phyloP scores from a whole-genome alignment of 2,329 filamentous ascomycete genomes.

The Xylaria sp. region DNA sequence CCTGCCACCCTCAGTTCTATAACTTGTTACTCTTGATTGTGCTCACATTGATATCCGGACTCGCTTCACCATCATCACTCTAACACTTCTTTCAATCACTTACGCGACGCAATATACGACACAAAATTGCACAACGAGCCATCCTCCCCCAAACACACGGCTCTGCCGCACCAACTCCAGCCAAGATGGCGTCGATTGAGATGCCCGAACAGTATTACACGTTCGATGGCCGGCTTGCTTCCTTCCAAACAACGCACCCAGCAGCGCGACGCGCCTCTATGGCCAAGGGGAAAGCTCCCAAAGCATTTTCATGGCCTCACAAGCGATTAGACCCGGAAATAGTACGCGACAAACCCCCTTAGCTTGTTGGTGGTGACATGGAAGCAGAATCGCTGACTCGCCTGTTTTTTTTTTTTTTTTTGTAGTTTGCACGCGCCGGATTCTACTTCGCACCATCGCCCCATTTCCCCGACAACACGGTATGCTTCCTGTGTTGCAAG shows the following conservation, averaged over 20 bases:
- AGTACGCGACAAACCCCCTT: slow-evolving; percentile 56
- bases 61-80: not conserved
- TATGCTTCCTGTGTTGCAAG: slow-evolving; percentile 87
- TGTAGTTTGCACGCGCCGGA: slow-evolving; percentile 86
- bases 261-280: slow-evolving; percentile 77
- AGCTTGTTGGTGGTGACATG: not conserved
- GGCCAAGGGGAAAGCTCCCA: slow-evolving; percentile 67
- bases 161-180: slow-evolving; percentile 15
- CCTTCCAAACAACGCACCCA: slow-evolving; percentile 76
- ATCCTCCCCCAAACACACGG: not conserved
- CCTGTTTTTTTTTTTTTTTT: too few species aligned
- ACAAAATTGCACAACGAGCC: not conserved
- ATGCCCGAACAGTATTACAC: slow-evolving; percentile 66
- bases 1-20: not conserved
- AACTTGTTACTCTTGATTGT: slow-evolving; percentile 2
- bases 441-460: slow-evolving; percentile 87
- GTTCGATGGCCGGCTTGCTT: slow-evolving; percentile 80
- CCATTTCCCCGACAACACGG: slow-evolving; percentile 84
- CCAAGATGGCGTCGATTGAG: slow-evolving; percentile 50
- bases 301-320: slow-evolving; percentile 82
- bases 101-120: slow-evolving; percentile 4
- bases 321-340: slow-evolving; percentile 71
- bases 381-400: slow-evolving; percentile 31
- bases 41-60: not conserved
- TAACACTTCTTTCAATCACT: not conserved